Conservation (phyloP, 2,329 filamentous ascomycete species). For the Aureobasidium zeae region DNA sequence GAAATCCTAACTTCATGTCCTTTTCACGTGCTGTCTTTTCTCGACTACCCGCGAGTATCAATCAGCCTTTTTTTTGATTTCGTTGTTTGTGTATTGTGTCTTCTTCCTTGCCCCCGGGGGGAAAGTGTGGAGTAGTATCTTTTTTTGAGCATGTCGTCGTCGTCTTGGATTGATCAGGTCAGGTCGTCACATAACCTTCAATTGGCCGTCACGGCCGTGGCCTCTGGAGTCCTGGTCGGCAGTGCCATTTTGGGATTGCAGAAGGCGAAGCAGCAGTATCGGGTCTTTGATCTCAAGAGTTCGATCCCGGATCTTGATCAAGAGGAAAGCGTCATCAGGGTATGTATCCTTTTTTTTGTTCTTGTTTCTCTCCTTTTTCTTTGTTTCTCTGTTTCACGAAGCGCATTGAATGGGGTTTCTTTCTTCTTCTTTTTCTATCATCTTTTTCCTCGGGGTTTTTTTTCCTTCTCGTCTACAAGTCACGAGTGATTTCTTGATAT, state of each 20-base stretch:
- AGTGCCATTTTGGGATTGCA: slow-evolving; percentile 50
- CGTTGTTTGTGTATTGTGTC: too few relatives aligned
- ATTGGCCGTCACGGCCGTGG: slow-evolving; percentile 60
- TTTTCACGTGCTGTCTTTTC: background rate
- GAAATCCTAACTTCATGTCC: slow-evolving; percentile 9
- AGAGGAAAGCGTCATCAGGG: slow-evolving; percentile 42
- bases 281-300: slow-evolving; percentile 49
- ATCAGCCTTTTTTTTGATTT: too few relatives aligned
- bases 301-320: slow-evolving; percentile 50
- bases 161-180: slow-evolving; percentile 37
- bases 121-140: too few relatives aligned
- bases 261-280: slow-evolving; percentile 45
- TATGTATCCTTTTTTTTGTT: slow-evolving; percentile 29
- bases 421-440: too few relatives aligned
- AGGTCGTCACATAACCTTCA: slow-evolving; percentile 46
- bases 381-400: slow-evolving; percentile 26
- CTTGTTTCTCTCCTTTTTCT: background rate
- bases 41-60: background rate
- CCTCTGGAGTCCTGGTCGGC: slow-evolving; percentile 41
- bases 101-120: too few relatives aligned
- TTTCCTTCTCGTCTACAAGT: too few relatives aligned
- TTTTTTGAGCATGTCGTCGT: slow-evolving; percentile 32
- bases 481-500: too few relatives aligned
- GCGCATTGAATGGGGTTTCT: too few relatives aligned
- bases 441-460: too few relatives aligned